phyloP scores from a whole-genome alignment of 1,284 basidiomycete genomes.

The Ustilago nuda region DNA sequence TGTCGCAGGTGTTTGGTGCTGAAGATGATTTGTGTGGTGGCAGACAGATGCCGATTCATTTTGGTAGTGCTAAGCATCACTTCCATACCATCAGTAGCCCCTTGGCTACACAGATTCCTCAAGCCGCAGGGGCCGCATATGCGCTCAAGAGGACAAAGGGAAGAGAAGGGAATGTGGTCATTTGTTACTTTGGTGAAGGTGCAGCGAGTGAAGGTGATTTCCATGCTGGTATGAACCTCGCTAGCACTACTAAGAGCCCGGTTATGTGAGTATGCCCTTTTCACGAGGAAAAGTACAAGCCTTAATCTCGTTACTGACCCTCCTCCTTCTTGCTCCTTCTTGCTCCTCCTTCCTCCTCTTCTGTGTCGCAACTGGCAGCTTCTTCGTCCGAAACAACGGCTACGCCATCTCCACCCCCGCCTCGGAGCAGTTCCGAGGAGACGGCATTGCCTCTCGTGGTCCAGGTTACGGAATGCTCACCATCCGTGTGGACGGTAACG shows the following conservation, averaged over 20 bases:
- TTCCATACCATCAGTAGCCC: slow-evolving; percentile 95
- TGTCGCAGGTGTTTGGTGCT: slow-evolving; percentile 62
- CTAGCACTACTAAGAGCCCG: slow-evolving; percentile 57
- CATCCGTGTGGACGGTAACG: slow-evolving; percentile 87
- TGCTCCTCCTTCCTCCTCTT: slow-evolving; percentile 18
- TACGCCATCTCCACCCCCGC: slow-evolving; percentile 95
- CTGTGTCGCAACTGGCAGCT: slow-evolving; percentile 71
- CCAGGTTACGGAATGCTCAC: slow-evolving; percentile 85
- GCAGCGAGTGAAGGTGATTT: slow-evolving; percentile 74
- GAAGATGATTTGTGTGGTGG: slow-evolving; percentile 56
- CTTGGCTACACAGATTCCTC: slow-evolving; percentile 93
- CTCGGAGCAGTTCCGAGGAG: slow-evolving; percentile 79
- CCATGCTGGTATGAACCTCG: slow-evolving; percentile 73
- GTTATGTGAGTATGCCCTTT: slow-evolving; percentile 49
- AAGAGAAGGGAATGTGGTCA: slow-evolving; percentile 76
- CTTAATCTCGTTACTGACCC: not conserved
- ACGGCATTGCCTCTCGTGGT: slow-evolving; percentile 77
- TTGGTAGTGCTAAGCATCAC: slow-evolving; percentile 83
- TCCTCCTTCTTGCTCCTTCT: slow-evolving; percentile 64
- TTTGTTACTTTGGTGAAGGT: slow-evolving; percentile 87
- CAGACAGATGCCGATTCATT: slow-evolving; percentile 74
- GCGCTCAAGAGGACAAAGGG: slow-evolving; percentile 83
- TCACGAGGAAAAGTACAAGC: not conserved
- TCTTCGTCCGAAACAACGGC: slow-evolving; percentile 77
- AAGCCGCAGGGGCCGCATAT: slow-evolving; percentile 92